phyloP scores from a whole-genome alignment of 495 filamentous ascomycete species.

The Amniculicola lignicola region DNA sequence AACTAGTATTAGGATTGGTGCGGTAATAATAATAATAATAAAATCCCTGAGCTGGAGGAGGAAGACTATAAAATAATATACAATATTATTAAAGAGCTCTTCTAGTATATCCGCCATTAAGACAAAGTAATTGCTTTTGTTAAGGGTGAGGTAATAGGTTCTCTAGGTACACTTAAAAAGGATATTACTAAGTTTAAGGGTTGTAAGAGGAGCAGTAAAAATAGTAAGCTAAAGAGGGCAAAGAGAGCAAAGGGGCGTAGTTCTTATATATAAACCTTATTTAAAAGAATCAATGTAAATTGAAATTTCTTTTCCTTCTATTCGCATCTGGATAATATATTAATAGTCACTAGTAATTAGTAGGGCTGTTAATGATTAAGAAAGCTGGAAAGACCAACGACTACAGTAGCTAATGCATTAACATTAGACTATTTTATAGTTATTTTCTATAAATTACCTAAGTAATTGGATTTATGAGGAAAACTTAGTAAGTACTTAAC shows the following conservation, averaged over 20 bases:
- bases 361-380: neutral
- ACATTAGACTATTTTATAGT: neutral
- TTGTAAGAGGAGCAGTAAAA: neutral
- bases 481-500: too few species aligned
- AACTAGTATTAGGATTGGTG: neutral
- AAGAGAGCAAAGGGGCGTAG: neutral
- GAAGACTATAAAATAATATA: neutral
- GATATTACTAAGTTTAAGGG: neutral
- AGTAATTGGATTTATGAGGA: neutral
- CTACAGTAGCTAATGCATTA: neutral
- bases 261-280: neutral
- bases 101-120: neutral
- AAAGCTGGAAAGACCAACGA: neutral
- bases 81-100: neutral
- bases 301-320: neutral
- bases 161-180: slow-evolving; percentile 2
- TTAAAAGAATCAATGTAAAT: neutral
- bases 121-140: neutral
- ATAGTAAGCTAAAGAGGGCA: neutral
- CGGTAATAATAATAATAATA: neutral
- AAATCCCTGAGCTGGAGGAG: neutral
- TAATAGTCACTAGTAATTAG: neutral
- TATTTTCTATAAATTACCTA: neutral
- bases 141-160: neutral
- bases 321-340: neutral